Evolutionary conservation across 129 eudicot species (phyloP).

Genomic region (Flaveria trinervia): DNA sequence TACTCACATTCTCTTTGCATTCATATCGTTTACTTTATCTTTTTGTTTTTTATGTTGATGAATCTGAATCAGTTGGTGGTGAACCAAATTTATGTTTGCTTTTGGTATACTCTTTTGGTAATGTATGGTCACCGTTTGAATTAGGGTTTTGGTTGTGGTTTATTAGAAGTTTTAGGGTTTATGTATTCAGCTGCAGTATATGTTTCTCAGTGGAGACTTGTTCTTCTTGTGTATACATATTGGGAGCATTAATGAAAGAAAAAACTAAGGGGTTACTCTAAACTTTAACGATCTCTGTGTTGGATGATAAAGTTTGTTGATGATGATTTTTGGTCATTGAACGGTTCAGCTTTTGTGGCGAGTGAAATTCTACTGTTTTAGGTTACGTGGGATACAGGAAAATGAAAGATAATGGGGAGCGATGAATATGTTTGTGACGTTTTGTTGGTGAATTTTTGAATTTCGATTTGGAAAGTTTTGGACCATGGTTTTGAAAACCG

Average conservation of each 20-base stretch:
- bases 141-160: conserved; percentile 30
- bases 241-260: conserved; percentile 25
- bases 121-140: conserved; percentile 24
- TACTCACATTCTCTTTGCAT: conserved; percentile 10
- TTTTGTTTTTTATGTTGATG: conserved; percentile 20
- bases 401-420: too few species aligned
- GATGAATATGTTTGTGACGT: too few species aligned
- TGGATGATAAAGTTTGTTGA: background rate
- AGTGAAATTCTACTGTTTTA: too few species aligned
- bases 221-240: conserved; percentile 16
- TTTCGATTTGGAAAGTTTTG: too few species aligned
- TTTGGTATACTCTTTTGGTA: conserved; percentile 25
- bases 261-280: conserved; percentile 3
- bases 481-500: too few species aligned
- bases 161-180: background rate
- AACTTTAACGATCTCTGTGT: background rate
- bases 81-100: conserved; percentile 37
- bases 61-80: conserved; percentile 40
- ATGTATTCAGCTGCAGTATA: background rate
- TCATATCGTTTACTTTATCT: conserved; percentile 5
- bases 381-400: too few species aligned
- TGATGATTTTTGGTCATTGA: conserved; percentile 19
- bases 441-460: too few species aligned
- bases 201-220: conserved; percentile 8
- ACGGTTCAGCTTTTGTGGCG: background rate